Conservation (phyloP, 2,329 filamentous ascomycete species). For the Hymenoscyphus fraxineus region DNA sequence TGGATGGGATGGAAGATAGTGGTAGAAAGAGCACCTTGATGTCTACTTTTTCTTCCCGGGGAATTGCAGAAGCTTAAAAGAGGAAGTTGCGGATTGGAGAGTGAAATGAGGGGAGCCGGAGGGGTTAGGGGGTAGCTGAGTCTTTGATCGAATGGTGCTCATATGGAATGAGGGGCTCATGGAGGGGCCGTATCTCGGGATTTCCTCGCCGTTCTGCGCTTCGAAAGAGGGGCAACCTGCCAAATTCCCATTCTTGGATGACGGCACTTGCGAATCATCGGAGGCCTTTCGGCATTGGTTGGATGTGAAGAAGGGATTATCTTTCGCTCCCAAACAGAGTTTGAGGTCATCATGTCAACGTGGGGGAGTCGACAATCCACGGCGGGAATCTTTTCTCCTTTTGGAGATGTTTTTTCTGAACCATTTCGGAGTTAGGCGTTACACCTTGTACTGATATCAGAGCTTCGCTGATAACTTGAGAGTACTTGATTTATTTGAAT, state of each 20-base stretch:
- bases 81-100: neutral
- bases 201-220: neutral
- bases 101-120: too few relatives aligned
- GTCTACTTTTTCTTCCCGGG: neutral
- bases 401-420: neutral
- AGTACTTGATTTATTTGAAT: neutral
- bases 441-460: neutral
- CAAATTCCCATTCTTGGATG: neutral
- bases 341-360: neutral
- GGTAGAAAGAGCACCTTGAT: slow-evolving; percentile 10
- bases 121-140: neutral
- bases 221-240: neutral
- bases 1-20: neutral
- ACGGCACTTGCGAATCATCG: neutral
- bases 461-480: neutral
- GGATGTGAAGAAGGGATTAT: neutral
- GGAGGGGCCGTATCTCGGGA: neutral
- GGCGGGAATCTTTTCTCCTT: neutral
- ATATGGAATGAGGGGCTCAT: neutral
- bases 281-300: neutral
- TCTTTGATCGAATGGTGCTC: neutral
- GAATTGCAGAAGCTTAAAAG: neutral
- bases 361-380: neutral
- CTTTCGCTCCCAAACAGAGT: neutral
- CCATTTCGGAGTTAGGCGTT: neutral